phyloP scores from a whole-genome alignment of 352 stramenopile genomes.

The Pythium phragmiticola region DNA sequence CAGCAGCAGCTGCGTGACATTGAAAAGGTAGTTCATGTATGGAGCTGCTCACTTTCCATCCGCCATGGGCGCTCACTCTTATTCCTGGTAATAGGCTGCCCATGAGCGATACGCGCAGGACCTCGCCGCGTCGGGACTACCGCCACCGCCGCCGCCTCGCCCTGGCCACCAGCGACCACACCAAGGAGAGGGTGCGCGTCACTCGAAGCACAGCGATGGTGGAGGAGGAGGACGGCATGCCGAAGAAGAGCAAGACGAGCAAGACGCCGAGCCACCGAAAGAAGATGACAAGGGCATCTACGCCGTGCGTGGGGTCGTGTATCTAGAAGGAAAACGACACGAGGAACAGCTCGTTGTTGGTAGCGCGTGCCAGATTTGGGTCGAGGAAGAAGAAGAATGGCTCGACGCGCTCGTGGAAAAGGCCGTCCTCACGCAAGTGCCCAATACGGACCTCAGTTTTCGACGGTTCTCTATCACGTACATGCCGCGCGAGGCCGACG shows the following conservation, averaged over 20 bases:
- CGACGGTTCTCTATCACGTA: constrained; percentile 66
- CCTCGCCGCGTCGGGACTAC: constrained; percentile 34
- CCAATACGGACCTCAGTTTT: constrained; percentile 67
- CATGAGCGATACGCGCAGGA: constrained; percentile 60
- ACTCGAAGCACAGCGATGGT: background rate
- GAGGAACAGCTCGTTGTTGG: constrained; percentile 60
- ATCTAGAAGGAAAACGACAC: constrained; percentile 79
- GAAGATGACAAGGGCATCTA: constrained; percentile 78
- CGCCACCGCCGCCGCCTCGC: constrained; percentile 32
- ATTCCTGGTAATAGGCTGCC: constrained; percentile 30
- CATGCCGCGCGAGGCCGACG: constrained; percentile 38
- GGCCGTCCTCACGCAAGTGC: constrained; percentile 52
- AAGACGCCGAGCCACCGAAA: constrained; percentile 31
- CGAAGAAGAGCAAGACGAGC: constrained; percentile 21
- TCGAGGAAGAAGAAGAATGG: constrained; percentile 76
- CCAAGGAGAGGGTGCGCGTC: background rate
- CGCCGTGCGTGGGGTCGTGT: constrained; percentile 60
- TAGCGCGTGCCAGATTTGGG: constrained; percentile 81
- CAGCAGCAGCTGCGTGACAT: constrained; percentile 71
- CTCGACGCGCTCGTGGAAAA: constrained; percentile 69
- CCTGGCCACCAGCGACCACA: background rate
- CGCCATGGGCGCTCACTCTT: background rate
- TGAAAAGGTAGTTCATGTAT: constrained; percentile 38
- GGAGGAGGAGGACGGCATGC: constrained; percentile 5
- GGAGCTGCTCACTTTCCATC: background rate